Conservation (phyloP, 768 basidiomycete genomes). For the Pilatotrama ljubarskyi region DNA sequence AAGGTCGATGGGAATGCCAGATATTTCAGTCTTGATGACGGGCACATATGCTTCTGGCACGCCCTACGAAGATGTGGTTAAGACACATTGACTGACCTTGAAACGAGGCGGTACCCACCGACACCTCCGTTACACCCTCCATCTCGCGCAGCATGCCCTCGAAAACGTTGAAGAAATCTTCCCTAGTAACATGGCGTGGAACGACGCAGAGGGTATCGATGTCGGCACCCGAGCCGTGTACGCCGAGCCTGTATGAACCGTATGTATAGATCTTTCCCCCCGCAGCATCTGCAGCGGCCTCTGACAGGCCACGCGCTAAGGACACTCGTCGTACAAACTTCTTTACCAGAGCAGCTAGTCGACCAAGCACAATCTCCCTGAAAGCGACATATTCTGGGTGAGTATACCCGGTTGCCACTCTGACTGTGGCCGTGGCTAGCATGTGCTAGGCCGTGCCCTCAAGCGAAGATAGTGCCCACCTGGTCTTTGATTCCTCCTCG, state of each 20-base stretch:
- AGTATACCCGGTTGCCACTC: conserved; percentile 11
- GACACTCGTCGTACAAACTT: conserved; percentile 89
- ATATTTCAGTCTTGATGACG: conserved; percentile 87
- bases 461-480: conserved; percentile 53
- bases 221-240: conserved; percentile 93
- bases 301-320: conserved; percentile 78
- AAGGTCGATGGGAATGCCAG: conserved; percentile 94
- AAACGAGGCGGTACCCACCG: conserved; percentile 57
- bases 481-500: conserved; percentile 82
- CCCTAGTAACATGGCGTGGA: conserved; percentile 91
- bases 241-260: conserved; percentile 96
- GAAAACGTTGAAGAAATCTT: conserved; percentile 93
- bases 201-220: conserved; percentile 98
- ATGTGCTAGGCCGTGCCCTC: neutral
- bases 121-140: conserved; percentile 85
- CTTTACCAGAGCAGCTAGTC: conserved; percentile 86
- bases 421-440: neutral
- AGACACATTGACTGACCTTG: neutral
- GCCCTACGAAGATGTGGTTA: conserved; percentile 53
- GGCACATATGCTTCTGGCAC: conserved; percentile 98
- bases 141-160: conserved; percentile 82
- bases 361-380: conserved; percentile 93
- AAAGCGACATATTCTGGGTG: neutral
- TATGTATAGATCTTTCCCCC: conserved; percentile 99
- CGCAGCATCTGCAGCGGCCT: conserved; percentile 81